Percentiles rank a stretch among this genome's conserved stretches.
These are phyloP conservation scores for Colletotrichum sublineola DNA, from an alignment of 2,329 filamentous ascomycete species.

Conservation along the genomic window DNA sequence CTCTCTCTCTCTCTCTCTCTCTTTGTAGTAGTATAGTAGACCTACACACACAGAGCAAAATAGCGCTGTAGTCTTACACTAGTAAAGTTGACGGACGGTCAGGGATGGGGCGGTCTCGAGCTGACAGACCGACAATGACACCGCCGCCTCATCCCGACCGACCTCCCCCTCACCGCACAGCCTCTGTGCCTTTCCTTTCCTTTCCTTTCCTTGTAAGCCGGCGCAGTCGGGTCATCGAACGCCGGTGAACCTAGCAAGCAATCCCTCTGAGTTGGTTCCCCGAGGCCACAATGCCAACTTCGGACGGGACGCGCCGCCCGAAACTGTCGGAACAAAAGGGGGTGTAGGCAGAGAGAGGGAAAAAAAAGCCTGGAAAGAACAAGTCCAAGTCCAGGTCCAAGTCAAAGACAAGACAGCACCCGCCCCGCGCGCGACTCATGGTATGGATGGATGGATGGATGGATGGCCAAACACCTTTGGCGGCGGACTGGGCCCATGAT, in stretches of 20 bases:
- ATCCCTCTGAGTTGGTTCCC: conserved; percentile 21
- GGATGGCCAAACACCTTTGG: conserved; percentile 19
- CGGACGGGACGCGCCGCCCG: conserved; percentile 40
- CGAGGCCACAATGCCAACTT: conserved; percentile 30
- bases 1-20: background rate
- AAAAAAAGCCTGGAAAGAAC: background rate
- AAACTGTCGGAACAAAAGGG: conserved; percentile 26
- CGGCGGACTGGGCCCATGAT: background rate
- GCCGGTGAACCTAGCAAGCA: conserved; percentile 5
- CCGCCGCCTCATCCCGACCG: conserved; percentile 11
- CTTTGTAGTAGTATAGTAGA: too few relatives aligned
- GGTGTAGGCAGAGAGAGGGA: background rate
- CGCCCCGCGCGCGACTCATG: background rate
- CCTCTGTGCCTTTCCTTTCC: background rate
- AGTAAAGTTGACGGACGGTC: background rate
- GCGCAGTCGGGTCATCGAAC: background rate
- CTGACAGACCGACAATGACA: conserved; percentile 30
- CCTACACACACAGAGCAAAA: background rate
- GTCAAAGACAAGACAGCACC: background rate
- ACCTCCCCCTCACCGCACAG: background rate
- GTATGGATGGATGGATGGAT: conserved; percentile 15
- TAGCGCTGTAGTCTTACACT: background rate
- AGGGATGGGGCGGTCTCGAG: conserved; percentile 33
- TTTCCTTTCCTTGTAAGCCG: conserved; percentile 1
- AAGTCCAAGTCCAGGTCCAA: too few relatives aligned